phyloP scores from a whole-genome alignment of 2,329 filamentous ascomycete genomes.

The Biscogniauxia marginata region DNA sequence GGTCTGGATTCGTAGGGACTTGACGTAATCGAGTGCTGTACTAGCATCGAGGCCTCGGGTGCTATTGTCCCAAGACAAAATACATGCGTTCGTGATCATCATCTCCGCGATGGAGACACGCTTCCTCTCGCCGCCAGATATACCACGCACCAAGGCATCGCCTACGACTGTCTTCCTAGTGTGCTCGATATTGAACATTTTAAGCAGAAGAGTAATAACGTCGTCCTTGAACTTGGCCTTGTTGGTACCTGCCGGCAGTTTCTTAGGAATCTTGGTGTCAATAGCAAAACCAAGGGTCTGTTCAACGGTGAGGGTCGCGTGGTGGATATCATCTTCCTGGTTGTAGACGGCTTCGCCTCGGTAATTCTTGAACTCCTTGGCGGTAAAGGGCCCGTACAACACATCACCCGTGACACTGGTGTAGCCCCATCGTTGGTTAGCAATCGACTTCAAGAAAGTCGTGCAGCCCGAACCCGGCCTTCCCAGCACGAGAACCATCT shows the following conservation, averaged over 20 bases:
- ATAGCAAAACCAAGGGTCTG: constrained; percentile 85
- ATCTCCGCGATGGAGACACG: constrained; percentile 82
- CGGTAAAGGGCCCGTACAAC: constrained; percentile 70
- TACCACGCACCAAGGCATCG: constrained; percentile 74
- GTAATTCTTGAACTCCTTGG: constrained; percentile 70
- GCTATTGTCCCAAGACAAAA: constrained; percentile 75
- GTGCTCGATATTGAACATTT: constrained; percentile 94
- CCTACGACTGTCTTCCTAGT: constrained; percentile 83
- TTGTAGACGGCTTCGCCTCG: constrained; percentile 84
- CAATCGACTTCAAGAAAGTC: constrained; percentile 66
- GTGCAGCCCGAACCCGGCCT: constrained; percentile 72
- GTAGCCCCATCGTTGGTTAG: constrained; percentile 62
- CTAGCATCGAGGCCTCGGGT: constrained; percentile 68
- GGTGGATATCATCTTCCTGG: constrained; percentile 82
- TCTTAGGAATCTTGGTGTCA: constrained; percentile 80
- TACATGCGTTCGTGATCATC: constrained; percentile 70
- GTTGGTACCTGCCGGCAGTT: constrained; percentile 71
- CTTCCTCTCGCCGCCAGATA: constrained; percentile 77
- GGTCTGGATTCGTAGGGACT: constrained; percentile 75
- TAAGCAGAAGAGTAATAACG: constrained; percentile 71
- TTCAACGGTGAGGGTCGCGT: constrained; percentile 80
- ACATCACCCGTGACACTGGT: constrained; percentile 65
- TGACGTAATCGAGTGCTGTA: constrained; percentile 65
- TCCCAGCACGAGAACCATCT: constrained; percentile 85
- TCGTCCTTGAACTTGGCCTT: constrained; percentile 74